These are phyloP conservation scores for Citrus trifoliata DNA, from an alignment of 345 rosid species.

Conservation along the genomic window DNA sequence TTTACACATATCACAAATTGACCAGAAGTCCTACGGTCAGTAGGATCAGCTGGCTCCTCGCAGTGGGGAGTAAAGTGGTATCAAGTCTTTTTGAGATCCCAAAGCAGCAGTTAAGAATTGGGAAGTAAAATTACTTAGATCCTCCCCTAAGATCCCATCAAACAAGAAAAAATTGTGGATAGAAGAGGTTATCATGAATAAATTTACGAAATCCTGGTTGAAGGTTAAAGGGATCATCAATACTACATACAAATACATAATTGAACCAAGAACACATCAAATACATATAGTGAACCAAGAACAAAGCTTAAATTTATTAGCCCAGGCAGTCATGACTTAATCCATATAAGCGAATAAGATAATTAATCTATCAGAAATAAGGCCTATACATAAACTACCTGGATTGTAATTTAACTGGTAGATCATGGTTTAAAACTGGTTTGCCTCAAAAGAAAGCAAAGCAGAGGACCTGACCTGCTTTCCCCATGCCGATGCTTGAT, in stretches of 20 bases:
- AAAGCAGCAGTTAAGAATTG: background rate
- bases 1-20: background rate
- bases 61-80: background rate
- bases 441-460: constrained; percentile 30
- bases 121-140: background rate
- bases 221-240: background rate
- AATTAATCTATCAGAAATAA: constrained; percentile 10
- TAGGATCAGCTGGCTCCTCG: constrained; percentile 11
- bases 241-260: background rate
- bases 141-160: constrained; percentile 1
- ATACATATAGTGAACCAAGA: background rate
- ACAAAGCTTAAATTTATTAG: background rate
- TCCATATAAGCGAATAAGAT: background rate
- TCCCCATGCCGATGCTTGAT: constrained; percentile 90
- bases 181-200: background rate
- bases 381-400: constrained; percentile 17
- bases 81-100: constrained; percentile 1
- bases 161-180: background rate
- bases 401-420: constrained; percentile 22
- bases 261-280: background rate
- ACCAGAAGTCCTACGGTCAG: background rate
- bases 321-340: background rate
- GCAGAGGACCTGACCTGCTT: constrained; percentile 75
- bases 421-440: constrained; percentile 30
- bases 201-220: background rate